phyloP scores from a whole-genome alignment of 1,284 basidiomycete species.

The Ustilago cynodontis region DNA sequence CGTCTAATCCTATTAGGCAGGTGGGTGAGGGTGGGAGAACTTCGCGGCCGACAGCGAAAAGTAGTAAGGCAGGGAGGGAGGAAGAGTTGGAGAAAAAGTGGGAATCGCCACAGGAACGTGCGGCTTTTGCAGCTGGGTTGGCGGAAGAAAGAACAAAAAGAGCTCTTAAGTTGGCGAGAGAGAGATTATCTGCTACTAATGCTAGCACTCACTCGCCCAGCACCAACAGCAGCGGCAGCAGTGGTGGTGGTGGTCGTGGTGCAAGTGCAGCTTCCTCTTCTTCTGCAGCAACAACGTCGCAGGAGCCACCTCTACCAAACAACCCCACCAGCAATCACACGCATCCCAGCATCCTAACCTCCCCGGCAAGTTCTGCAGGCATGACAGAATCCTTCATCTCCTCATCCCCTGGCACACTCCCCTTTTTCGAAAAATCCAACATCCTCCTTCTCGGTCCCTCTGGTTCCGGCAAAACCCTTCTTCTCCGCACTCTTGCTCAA shows the following conservation, averaged over 20 bases:
- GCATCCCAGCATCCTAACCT: too few relatives aligned
- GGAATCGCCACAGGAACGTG: slow-evolving; percentile 28
- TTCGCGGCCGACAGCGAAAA: not conserved
- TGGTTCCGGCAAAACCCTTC: slow-evolving; percentile 68
- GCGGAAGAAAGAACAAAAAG: slow-evolving; percentile 35
- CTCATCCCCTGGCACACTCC: slow-evolving; percentile 16
- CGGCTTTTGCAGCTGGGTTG: slow-evolving; percentile 22
- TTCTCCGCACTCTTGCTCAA: slow-evolving; percentile 51
- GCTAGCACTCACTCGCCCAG: not conserved
- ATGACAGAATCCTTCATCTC: slow-evolving; percentile 13
- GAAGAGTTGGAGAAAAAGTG: slow-evolving; percentile 21
- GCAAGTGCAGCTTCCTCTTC: not conserved
- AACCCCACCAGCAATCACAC: not conserved
- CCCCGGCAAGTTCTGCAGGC: not conserved
- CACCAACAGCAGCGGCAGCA: not conserved
- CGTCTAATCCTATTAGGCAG: slow-evolving; percentile 17
- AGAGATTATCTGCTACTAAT: slow-evolving; percentile 12
- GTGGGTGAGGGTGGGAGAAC: too few relatives aligned
- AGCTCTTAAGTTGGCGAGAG: slow-evolving; percentile 20
- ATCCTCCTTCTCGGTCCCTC: slow-evolving; percentile 84
- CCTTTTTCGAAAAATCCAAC: slow-evolving; percentile 80
- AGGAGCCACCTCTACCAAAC: too few relatives aligned
- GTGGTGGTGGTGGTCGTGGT: not conserved
- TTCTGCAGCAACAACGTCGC: not conserved
- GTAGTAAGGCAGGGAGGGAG: not conserved